These are phyloP conservation scores for Gastrolobium villosum DNA, from an alignment of 306 rosid genomes.

Conservation along the genomic window DNA sequence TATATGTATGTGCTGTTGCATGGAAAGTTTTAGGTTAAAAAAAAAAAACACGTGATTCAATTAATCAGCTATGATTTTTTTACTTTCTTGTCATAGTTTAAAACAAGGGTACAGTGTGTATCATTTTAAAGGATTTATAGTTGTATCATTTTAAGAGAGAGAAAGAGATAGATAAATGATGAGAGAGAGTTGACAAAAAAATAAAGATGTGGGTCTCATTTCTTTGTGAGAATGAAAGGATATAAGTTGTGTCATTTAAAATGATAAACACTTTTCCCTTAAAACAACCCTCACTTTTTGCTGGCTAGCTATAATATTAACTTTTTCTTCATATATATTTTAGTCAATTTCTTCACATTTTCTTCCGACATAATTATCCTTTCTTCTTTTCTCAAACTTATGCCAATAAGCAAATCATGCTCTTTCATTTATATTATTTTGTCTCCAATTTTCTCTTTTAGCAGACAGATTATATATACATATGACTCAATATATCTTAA, in stretches of 20 bases:
- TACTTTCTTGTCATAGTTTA: neutral
- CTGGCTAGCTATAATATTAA: neutral
- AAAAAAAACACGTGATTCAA: constrained; percentile 53
- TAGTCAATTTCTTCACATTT: neutral
- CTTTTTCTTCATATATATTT: neutral
- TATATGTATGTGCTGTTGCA: neutral
- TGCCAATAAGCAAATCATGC: neutral
- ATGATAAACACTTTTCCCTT: too few species aligned
- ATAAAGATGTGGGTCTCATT: too few species aligned
- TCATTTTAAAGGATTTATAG: too few species aligned
- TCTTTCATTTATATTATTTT: neutral
- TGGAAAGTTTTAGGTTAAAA: neutral
- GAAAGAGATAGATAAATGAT: too few species aligned
- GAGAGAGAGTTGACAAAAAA: too few species aligned
- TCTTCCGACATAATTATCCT: constrained; percentile 28
- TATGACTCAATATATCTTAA: neutral
- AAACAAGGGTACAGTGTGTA: too few species aligned
- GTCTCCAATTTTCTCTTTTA: neutral
- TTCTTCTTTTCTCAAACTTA: neutral
- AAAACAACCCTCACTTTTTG: constrained; percentile 1
- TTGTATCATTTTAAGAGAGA: too few species aligned
- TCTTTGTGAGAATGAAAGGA: too few species aligned
- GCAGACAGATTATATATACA: neutral
- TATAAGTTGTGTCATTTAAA: too few species aligned
- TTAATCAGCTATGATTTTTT: constrained; percentile 36